phyloP scores from a whole-genome alignment of 2,329 filamentous ascomycete genomes.

The Colletotrichum destructivum region DNA sequence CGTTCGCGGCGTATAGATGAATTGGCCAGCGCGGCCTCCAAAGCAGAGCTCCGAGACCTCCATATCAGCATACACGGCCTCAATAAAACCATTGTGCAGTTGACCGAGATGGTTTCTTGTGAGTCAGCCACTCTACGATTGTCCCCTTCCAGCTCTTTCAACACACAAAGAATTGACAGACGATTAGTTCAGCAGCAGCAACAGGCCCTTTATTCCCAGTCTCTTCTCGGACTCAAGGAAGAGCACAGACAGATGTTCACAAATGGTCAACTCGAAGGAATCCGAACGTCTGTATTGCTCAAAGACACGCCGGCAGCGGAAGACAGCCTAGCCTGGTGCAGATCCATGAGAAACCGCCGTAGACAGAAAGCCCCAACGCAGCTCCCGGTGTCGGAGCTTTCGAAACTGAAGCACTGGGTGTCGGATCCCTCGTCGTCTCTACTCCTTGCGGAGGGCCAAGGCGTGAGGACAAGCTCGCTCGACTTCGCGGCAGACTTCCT shows the following conservation, averaged over 20 bases:
- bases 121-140: neutral
- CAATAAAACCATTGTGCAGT: neutral
- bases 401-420: neutral
- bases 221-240: neutral
- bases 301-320: neutral
- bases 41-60: slow-evolving; percentile 9
- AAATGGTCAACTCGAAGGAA: neutral
- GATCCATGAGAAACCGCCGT: neutral
- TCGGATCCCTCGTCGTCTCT: neutral
- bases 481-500: slow-evolving; percentile 16
- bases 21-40: neutral
- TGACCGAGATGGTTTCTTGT: slow-evolving; percentile 21
- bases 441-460: neutral
- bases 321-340: slow-evolving; percentile 2
- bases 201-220: neutral
- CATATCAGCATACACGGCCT: neutral
- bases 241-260: neutral
- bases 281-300: neutral
- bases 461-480: slow-evolving; percentile 1
- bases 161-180: neutral
- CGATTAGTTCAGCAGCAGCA: slow-evolving; percentile 4
- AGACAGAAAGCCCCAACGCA: neutral
- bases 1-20: neutral
- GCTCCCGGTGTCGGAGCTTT: fast-evolving
- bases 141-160: too few species aligned